phyloP scores from a whole-genome alignment of 768 basidiomycete genomes.

The Lactarius pseudohatsudake region DNA sequence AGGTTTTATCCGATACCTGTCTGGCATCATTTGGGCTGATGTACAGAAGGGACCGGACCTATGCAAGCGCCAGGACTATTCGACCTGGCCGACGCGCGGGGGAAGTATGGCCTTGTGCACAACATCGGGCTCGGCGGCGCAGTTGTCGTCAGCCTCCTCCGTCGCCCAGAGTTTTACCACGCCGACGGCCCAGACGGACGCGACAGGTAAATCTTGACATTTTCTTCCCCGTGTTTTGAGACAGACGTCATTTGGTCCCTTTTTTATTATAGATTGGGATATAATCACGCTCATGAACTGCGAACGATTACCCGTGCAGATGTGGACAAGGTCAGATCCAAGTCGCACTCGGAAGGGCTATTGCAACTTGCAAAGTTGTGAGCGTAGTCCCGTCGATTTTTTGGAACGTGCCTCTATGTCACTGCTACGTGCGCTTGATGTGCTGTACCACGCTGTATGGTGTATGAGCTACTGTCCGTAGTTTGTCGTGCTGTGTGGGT shows the following conservation, averaged over 20 bases:
- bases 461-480: no score
- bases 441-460: no score
- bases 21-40: background rate
- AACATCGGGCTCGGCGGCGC: slow-evolving; percentile 85
- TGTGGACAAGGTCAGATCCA: slow-evolving; percentile 75
- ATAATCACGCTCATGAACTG: slow-evolving; percentile 75
- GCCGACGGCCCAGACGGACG: slow-evolving; percentile 64
- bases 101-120: slow-evolving; percentile 79
- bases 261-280: slow-evolving; percentile 52
- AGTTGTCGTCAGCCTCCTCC: slow-evolving; percentile 71
- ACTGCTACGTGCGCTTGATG: no score
- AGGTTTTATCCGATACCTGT: slow-evolving; percentile 10
- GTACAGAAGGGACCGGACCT: slow-evolving; percentile 66
- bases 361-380: slow-evolving; percentile 44
- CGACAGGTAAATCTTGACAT: slow-evolving; percentile 44
- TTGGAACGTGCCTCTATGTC: no score
- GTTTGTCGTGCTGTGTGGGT: no score
- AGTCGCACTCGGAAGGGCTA: slow-evolving; percentile 49
- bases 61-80: slow-evolving; percentile 81
- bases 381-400: slow-evolving; percentile 7
- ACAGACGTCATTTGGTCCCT: no score
- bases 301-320: slow-evolving; percentile 60
- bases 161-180: slow-evolving; percentile 75
- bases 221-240: no score
- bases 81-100: slow-evolving; percentile 51